Evolutionary conservation across 805 yeast genomes (phyloP), one percentile per base, ranked within the genome.

Genomic region (Suhomyces xylopsoci): DNA sequence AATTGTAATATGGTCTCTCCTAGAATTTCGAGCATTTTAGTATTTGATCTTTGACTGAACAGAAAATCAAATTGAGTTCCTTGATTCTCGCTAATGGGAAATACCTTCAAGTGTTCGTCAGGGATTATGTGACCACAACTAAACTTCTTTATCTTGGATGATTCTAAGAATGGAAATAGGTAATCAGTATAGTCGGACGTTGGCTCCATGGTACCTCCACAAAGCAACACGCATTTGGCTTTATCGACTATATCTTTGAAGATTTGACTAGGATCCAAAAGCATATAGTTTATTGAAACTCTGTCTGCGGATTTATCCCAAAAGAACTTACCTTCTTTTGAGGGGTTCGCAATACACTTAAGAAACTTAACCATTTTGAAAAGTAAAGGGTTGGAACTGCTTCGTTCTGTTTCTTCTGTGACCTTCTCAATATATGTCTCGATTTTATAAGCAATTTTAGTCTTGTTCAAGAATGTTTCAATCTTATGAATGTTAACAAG

Each of bases 201-300:
- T 0, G 97, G 97, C 63, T 88, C 93, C 97, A 91, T 90, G 0
- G 98, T 92, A 12, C 98, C 98, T 34, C 98, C 98, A 1, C 97
- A 94, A 2, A 92, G 65, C 1, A 93, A 73, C 0, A 92, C 87
- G 65, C 92, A 85, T 57, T 77, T 77, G 0, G 90, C 77, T 12
- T 82, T 79, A 2, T 82, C 82, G 0, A 89, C 81, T 2, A 93
- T 74, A 2, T 84, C 85, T 50, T 77, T 73, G 63, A 92, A 90
- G 2, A 81, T 74, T 47, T 81, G 81, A 51, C 90, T 83, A 2
- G 97, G 96, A 62, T 91, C 96, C 7, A 92, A 71, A 7, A 90
- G 71, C 76, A 90, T 79, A 62, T 91, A 92, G 52, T 84, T 82
- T 49, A 92, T 59, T 2, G 72, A 61, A 12, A 71, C 51, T 8